Evolutionary conservation across 202 grass and related monocot species (phyloP), one percentile per base, ranked within the genome.

Genomic region (Panicum virgatum): DNA sequence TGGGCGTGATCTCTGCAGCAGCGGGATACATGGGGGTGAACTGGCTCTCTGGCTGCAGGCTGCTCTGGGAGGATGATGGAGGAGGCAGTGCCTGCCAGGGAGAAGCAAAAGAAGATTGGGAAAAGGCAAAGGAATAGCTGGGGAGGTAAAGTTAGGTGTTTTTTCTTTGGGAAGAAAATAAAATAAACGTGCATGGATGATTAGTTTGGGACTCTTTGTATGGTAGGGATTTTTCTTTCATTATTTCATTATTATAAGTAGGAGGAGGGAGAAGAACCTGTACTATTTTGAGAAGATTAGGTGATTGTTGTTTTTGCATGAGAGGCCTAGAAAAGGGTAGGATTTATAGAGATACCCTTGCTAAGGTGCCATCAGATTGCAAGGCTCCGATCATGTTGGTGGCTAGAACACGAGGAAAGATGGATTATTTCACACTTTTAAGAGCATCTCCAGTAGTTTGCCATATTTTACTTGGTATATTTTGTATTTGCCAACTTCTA

Each of bases 21-120:
- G 77, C 53, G 57, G 73, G 64, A 87, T 77, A 62, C 78, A 71
- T 81, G 78, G 78, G 65, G 62, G 44, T 4, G 23, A 50, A 45
- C 75, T 77, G 66, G 56, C 53, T 26, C 15, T 27, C 16, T 62
- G 80, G 63, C 62, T 29, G 61, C 61, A 19, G 71, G 57, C 39
- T 45, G 50, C 61, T 50, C 26, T 45, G 77, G 62, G 30, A 78
- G 75, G 54, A 79, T 38, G 75, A 53, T 39, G 46, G 51, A 77
- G 69, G 27, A 30, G 70, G 32, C 18, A 26, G 60, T 37, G 60
- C 26, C 77, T 56, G 78, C 62, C 27, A 63, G 58, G 36, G 85
- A 69, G 44, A 73, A 36, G 76, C 76, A 73, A 56, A 66, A 25
- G 12, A 56, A 11, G 73, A 64, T 62, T 64, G 72, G 77, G 85